Evolutionary conservation across 495 filamentous ascomycete genomes (phyloP), one percentile per base, ranked within the genome.

Genomic region (Penicillium coffeae): DNA sequence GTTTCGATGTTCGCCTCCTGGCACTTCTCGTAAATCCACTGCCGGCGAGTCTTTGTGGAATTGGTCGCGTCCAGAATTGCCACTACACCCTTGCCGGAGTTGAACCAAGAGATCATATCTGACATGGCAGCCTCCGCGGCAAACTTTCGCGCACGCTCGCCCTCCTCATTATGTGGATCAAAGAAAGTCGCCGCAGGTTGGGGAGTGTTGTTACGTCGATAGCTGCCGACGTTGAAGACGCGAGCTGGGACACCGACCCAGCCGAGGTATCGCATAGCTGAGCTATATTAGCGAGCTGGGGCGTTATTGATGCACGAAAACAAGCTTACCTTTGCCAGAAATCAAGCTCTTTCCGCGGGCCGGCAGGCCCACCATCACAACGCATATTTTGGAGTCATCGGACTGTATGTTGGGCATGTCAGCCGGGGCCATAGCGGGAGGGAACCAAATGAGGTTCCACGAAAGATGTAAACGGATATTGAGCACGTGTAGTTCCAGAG

Each of bases 301-400:
- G 16, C 8, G 10, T 18, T 5, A 8, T 42, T 19, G 21, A 12
- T 21, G 21, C 14, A 25, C 10, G 15, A 16, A 18, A 30, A 27
- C 5, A 42, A 61, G n/a, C 74, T 56, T 75, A 95, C 93, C 91
- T 76, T 96, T 96, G 59, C 93, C 89, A 30, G 93, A 92, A 60
- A 98, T 97, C 58, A 95, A 84, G 69, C 87, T 93, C 77, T 98
- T 98, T 60, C 93, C 93, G 44, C 93, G 79, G 47, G 93, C 93
- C 34, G 93, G 93, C 51, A 98, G 75, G 35, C 93, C 93, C 39
- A 98, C 93, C 93, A 98, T 96, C 45, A 97, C 88, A n/a, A 98
- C 91, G 59, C 90, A 96, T 66, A 98, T 95, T 61, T 86, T 87
- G 22, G 88, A 90, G 58, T 96, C 89, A 72, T 96, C 93, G 52